These are phyloP conservation scores for Komagataella ulmi DNA, from an alignment of 805 yeast genomes.

Conservation along the genomic window DNA sequence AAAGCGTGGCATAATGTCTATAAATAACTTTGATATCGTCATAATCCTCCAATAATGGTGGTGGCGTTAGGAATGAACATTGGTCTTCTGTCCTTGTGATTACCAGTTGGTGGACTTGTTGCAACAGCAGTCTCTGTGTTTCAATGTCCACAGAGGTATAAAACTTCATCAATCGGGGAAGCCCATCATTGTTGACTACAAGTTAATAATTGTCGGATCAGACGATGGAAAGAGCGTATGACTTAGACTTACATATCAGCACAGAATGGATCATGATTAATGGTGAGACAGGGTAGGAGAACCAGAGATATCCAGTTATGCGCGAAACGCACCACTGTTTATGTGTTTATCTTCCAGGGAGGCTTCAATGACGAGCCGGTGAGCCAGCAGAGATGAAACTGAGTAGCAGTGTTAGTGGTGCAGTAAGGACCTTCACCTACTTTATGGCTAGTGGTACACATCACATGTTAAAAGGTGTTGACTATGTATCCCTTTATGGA, in stretches of 20 bases:
- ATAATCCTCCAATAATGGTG: slow-evolving; percentile 53
- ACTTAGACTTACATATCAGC: slow-evolving; percentile 60
- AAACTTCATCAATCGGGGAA: slow-evolving; percentile 81
- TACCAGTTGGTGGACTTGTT: slow-evolving; percentile 72
- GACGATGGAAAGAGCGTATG: not conserved
- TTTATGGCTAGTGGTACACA: too few relatives aligned
- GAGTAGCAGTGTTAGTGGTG: too few relatives aligned
- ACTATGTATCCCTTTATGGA: too few relatives aligned
- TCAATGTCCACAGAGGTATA: slow-evolving; percentile 83
- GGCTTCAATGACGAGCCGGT: too few relatives aligned
- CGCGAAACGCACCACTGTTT: too few relatives aligned
- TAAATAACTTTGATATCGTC: slow-evolving; percentile 83
- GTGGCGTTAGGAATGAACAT: slow-evolving; percentile 84
- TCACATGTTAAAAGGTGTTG: too few relatives aligned
- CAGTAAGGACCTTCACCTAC: too few relatives aligned
- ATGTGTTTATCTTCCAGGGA: too few relatives aligned
- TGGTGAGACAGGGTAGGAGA: not conserved
- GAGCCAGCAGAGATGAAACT: too few relatives aligned
- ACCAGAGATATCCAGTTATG: too few relatives aligned
- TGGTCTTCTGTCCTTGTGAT: slow-evolving; percentile 60
- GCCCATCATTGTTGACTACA: slow-evolving; percentile 75
- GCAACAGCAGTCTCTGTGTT: slow-evolving; percentile 66
- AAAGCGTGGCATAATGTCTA: slow-evolving; percentile 90
- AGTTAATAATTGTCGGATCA: slow-evolving; percentile 4
- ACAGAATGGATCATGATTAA: slow-evolving; percentile 71